These are phyloP conservation scores for Plasmopara muralis DNA, from an alignment of 352 stramenopile species.

Conservation along the genomic window DNA sequence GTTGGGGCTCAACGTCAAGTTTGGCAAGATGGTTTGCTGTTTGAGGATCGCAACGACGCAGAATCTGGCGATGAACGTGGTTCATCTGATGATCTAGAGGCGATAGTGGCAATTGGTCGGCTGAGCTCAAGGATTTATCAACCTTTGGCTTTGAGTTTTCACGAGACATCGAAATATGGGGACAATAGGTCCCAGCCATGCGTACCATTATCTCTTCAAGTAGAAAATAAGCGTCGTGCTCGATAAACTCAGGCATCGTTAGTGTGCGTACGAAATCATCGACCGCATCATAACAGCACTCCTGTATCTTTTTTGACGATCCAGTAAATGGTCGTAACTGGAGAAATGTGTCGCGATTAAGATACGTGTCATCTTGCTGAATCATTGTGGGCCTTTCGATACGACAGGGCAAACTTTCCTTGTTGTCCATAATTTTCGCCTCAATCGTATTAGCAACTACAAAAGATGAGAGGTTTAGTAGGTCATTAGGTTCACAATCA, in stretches of 20 bases:
- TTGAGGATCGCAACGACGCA: constrained; percentile 56
- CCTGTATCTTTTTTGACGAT: constrained; percentile 36
- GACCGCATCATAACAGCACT: constrained; percentile 54
- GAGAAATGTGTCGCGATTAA: constrained; percentile 40
- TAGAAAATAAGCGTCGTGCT: constrained; percentile 61
- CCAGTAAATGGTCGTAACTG: constrained; percentile 39
- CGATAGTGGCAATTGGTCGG: constrained; percentile 30
- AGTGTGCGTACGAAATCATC: constrained; percentile 49
- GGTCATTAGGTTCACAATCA: constrained; percentile 7
- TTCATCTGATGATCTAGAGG: constrained; percentile 73
- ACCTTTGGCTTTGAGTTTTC: constrained; percentile 11
- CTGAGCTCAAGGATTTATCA: constrained; percentile 21
- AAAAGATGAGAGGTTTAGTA: constrained; percentile 8
- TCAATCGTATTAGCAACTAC: constrained; percentile 17
- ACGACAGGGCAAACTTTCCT: constrained; percentile 61
- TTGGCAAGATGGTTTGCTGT: constrained; percentile 41
- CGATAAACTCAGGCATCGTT: constrained; percentile 37
- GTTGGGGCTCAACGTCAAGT: constrained; percentile 56
- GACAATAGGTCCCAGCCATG: constrained; percentile 67
- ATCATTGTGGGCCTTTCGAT: constrained; percentile 35
- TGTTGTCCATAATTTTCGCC: constrained; percentile 11
- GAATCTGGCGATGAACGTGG: constrained; percentile 57
- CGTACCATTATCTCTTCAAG: constrained; percentile 69
- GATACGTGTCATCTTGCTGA: constrained; percentile 35
- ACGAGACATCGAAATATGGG: constrained; percentile 15